phyloP scores from a whole-genome alignment of 202 grass and related monocot genomes.

The Musa balbisiana region DNA sequence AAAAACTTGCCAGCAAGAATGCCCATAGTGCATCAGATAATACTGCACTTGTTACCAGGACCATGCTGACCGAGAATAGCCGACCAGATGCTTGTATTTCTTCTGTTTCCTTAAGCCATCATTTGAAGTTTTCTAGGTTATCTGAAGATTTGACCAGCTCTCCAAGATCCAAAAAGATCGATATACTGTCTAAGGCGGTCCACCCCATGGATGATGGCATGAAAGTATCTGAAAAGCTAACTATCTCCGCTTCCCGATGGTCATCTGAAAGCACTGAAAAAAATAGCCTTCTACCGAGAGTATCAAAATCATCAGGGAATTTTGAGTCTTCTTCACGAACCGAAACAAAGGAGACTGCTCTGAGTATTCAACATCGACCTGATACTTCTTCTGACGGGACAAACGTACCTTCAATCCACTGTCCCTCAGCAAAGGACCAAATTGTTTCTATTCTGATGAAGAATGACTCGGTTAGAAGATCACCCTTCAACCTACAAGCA shows the following conservation, averaged over 20 bases:
- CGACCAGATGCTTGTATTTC: conserved; percentile 27
- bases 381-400: conserved; percentile 34
- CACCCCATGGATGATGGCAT: conserved; percentile 16
- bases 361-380: conserved; percentile 31
- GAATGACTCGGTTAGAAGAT: conserved; percentile 25
- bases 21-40: conserved; percentile 21
- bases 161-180: conserved; percentile 23
- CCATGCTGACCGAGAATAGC: conserved; percentile 21
- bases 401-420: conserved; percentile 4
- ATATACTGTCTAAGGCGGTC: neutral
- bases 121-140: conserved; percentile 22
- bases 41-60: conserved; percentile 11
- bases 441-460: conserved; percentile 3
- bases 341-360: conserved; percentile 43
- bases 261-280: conserved; percentile 24
- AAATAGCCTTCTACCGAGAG: conserved; percentile 28
- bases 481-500: neutral
- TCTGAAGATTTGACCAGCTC: conserved; percentile 34
- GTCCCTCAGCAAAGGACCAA: neutral
- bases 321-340: conserved; percentile 38
- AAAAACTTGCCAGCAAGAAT: conserved; percentile 34
- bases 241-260: conserved; percentile 27
- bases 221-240: conserved; percentile 28
- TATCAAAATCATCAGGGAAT: conserved; percentile 32
- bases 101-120: conserved; percentile 20